These are phyloP conservation scores for Saccharum spontaneum DNA, from an alignment of 176 grass and related monocot genomes.

Conservation along the genomic window DNA sequence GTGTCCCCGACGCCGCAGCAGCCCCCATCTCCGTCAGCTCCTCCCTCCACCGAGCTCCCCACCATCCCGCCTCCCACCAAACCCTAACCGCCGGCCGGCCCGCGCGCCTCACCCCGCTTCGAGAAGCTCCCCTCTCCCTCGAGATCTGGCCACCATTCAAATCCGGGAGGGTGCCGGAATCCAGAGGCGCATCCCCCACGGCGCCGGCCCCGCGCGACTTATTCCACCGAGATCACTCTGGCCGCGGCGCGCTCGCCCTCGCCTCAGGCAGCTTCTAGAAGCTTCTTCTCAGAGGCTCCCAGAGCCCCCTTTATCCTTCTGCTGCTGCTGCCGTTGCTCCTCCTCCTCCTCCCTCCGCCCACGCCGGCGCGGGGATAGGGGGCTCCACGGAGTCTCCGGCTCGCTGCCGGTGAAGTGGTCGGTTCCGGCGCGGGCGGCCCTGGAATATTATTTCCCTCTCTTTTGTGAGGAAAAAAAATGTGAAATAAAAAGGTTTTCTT, in stretches of 20 bases:
- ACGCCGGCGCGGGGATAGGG: background rate
- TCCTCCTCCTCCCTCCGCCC: background rate
- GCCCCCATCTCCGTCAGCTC: conserved; percentile 44
- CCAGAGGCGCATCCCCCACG: conserved; percentile 23
- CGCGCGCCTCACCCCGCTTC: conserved; percentile 46
- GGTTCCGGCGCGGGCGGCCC: conserved; percentile 38
- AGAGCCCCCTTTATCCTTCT: background rate
- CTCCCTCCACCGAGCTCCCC: conserved; percentile 60
- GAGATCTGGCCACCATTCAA: conserved; percentile 70
- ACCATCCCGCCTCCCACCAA: conserved; percentile 50
- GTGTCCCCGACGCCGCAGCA: conserved; percentile 64
- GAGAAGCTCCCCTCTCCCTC: conserved; percentile 46
- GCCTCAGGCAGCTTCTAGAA: conserved; percentile 36
- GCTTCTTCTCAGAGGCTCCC: conserved; percentile 20
- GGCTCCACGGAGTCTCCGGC: conserved; percentile 26
- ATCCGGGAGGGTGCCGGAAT: conserved; percentile 44
- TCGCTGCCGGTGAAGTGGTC: conserved; percentile 39
- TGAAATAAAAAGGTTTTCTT: conserved; percentile 36
- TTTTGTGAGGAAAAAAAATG: conserved; percentile 28
- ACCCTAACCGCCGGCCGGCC: conserved; percentile 39
- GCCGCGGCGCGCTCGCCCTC: conserved; percentile 9
- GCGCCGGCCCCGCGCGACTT: conserved; percentile 18
- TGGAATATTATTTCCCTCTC: conserved; percentile 27
- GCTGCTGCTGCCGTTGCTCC: background rate
- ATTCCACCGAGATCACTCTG: conserved; percentile 37